Base-by-base conservation (phyloP, 345 rosid genomes). In the Eucalyptus camaldulensis region DNA sequence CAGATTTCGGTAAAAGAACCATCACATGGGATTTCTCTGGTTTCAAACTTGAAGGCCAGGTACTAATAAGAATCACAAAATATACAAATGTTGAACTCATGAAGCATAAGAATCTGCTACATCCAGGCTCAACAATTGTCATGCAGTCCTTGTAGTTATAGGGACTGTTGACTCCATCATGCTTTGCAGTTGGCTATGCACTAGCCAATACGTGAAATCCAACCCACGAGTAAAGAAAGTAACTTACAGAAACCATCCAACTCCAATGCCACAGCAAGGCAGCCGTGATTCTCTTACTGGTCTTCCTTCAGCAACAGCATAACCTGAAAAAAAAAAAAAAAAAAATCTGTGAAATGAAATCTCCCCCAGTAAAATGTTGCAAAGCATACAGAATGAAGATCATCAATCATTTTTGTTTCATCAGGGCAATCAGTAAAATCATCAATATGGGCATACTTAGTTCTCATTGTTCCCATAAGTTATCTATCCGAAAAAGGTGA, bases 221-320 rank as follows among this genome's bases (percentile, higher is more conserved):
- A 37, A 76, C 49, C n/a, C 37, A 51, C 60, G 19, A 10, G 14
- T 81, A 40, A 90, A 49, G 85, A 33, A 62, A 58, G 88, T 31
- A 69, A 93, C 99, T 94, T 94, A 97, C 99, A 97, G 90, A 93
- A 91, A 94, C 99, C 99, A 97, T 86, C 98, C 99, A 80, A 94
- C 17, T 89, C 99, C 99, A 87, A 94, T 90, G 65, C 99, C 99
- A 88, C 98, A 97, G 92, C 98, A 96, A 87, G 97, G 99, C 87
- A 96, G 96, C 49, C 96, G 97, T 43, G 90, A 94, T 62, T 93
- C 93, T 91, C 94, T 94, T 17, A 94, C 97, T 80, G 98, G 96
- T 91, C 95, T 94, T 92, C 99, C 99, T 93, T 96, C 98, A 91
- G 95, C 98, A 87, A 96, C 93, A 86, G 96, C 98, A 92, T 95